Evolutionary conservation across 495 filamentous ascomycete species (phyloP).

Genomic region (Aspergillus conjunctus): DNA sequence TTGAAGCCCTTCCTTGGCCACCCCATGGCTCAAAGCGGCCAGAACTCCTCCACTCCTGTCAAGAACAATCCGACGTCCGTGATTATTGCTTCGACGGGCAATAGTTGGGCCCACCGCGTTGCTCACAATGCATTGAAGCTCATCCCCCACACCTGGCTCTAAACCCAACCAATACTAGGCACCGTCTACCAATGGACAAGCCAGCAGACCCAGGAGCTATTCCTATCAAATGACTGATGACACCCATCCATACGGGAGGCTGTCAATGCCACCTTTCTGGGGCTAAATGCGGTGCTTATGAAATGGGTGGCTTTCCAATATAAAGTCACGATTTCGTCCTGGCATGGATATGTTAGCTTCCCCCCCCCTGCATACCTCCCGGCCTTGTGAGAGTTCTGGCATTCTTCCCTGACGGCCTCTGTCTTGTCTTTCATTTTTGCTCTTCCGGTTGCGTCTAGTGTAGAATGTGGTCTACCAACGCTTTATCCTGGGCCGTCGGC

Average conservation of each 20-base stretch:
- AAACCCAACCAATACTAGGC: constrained; percentile 8
- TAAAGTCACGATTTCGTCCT: constrained; percentile 15
- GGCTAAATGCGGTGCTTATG: constrained; percentile 6
- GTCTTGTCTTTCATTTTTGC: neutral
- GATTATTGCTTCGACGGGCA: neutral
- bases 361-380: constrained; percentile 9
- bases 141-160: constrained; percentile 12
- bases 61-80: constrained; percentile 5
- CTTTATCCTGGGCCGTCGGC: constrained; percentile 9
- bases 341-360: neutral
- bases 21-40: constrained; percentile 13
- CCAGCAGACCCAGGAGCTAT: constrained; percentile 21
- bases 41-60: constrained; percentile 6
- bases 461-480: constrained; percentile 16
- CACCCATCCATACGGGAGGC: neutral
- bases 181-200: neutral
- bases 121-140: neutral
- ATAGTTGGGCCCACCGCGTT: neutral
- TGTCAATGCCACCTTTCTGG: constrained; percentile 4
- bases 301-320: constrained; percentile 2
- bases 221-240: constrained; percentile 20
- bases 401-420: neutral
- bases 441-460: neutral
- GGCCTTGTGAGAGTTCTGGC: constrained; percentile 5
- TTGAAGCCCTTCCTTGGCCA: constrained; percentile 10